Base-by-base conservation (phyloP, 2,329 filamentous ascomycete species). In the Leptodontidium sp. region DNA sequence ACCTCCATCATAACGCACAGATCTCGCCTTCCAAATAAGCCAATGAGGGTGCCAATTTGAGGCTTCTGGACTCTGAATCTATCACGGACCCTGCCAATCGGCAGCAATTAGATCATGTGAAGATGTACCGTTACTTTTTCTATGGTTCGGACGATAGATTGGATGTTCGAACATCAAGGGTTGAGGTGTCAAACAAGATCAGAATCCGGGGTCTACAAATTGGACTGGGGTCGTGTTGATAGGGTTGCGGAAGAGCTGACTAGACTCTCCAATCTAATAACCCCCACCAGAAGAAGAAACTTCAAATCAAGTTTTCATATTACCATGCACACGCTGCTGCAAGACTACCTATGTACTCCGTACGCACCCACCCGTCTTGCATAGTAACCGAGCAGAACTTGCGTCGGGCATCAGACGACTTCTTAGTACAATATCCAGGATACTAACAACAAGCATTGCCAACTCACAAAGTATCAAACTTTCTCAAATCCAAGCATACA, bases 1-100 rank as follows among this genome's bases (percentile, higher is more conserved):
- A 68, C 68, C 68, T 47, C 40, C 52, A 14, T 17, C 63, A 45
- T 14, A 38, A 24, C 64, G 68, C 65, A 70, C 68, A 68, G 65
- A 66, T 62, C 64, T 64, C 61, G 17, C 40, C 63, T 47, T 43
- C 63, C 26, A 65, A 32, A 21, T 50, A 21, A 49, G 26, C 68
- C 61, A 61, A 61, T 61, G 24, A 38, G 45, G 61, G 32, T 32
- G 26, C 32, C 17, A 21, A 47, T 45, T 58, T 53, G 52, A 58
- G 55, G 9, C 47, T 61, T 64, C 57, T 43, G 53, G 61, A 64
- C 50, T 8, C 65, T n/a, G 38, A 38, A 35, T 64, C 50, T 52
- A 61, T 45, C 62, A 45, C 49, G 15, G 38, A 45, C 62, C 35
- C 52, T 21, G 38, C 47, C 14, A 21, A 55, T 21, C 40, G 62